Conservation (phyloP, 768 basidiomycete species). For the Rhodotorula diobovata region DNA sequence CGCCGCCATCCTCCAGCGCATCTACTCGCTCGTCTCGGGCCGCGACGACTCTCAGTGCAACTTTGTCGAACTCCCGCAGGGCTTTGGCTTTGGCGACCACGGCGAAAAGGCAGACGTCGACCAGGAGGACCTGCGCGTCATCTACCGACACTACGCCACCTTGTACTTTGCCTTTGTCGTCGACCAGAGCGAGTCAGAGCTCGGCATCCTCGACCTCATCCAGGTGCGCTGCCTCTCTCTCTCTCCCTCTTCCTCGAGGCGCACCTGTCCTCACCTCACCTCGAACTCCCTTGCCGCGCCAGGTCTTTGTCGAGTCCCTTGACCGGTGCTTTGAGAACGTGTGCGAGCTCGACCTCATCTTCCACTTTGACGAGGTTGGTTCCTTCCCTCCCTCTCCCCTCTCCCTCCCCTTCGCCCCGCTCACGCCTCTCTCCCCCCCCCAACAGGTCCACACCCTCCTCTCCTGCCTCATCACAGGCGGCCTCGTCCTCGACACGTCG, state of each 20-base stretch:
- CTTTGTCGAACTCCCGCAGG: constrained; percentile 71
- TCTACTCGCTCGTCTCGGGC: constrained; percentile 78
- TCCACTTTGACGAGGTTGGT: constrained; percentile 92
- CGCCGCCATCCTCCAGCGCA: constrained; percentile 47
- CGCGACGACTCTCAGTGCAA: constrained; percentile 84
- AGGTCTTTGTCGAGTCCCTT: constrained; percentile 96
- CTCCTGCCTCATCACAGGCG: constrained; percentile 93
- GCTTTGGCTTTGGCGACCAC: constrained; percentile 38
- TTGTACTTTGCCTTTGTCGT: constrained; percentile 97
- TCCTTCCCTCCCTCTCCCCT: not conserved
- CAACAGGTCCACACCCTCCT: constrained; percentile 88
- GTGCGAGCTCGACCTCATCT: constrained; percentile 94
- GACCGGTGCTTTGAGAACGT: constrained; percentile 97
- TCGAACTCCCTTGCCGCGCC: not conserved
- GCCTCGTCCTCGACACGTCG: constrained; percentile 82
- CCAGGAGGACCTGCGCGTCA: constrained; percentile 62
- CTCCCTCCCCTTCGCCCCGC: too few relatives aligned
- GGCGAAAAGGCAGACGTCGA: constrained; percentile 34
- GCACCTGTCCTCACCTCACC: too few relatives aligned
- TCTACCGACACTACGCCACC: constrained; percentile 93
- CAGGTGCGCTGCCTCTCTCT: constrained; percentile 60
- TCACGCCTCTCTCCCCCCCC: not conserved
- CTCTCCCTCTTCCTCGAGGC: not conserved
- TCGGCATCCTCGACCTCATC: constrained; percentile 91
- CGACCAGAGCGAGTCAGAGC: constrained; percentile 90